Evolutionary conservation across 441 rosid species (phyloP), one percentile per base, ranked within the genome.

Genomic region (Euphorbia schlechtendalii): DNA sequence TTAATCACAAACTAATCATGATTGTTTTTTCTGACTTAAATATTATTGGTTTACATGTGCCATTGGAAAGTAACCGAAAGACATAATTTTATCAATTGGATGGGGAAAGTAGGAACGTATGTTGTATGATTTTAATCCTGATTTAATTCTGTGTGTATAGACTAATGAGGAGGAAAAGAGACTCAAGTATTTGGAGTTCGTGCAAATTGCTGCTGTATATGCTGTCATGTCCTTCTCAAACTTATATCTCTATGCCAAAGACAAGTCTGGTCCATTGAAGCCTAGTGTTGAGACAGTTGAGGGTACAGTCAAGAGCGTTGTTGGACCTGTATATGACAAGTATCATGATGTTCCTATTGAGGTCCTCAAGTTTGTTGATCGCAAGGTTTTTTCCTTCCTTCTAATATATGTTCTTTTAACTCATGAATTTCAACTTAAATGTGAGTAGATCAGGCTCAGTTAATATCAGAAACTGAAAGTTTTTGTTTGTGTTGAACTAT

Each of bases 231-330:
- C 85, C 30, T 85, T 89, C 71, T 22, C 80, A 55, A 72, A 75
- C 28, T 72, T 94, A 28, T 94, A 94, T 71, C 66, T 68, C 10
- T 85, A 82, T 75, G 96, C 94, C 8, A 94, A 94, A 82, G 96
- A 89, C 24, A 82, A 80, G 75, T 75, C 96, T 3, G 99, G 99
- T 28, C 96, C 90, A 8, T 70, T 94, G 83, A 89, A 87, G 73
- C 71, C 89, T 3, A 85, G 98, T 32, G 91, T 94, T 69, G 96
- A 94, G 78, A 83, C 90, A 10, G 83, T 91, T 0, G 99, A 91
- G 75, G 99, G 89, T 20, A 81, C 98, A 0, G 96, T 94, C 14
- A 94, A 82, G 81, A 83, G 64, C 30, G 96, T 94, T 3, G 92
- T 89, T 0, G 86, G 90, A 34, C 99, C 96, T 59, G 96, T 94